phyloP scores from a whole-genome alignment of 2,329 filamentous ascomycete species.

The Calonectria pseudoreteaudii region DNA sequence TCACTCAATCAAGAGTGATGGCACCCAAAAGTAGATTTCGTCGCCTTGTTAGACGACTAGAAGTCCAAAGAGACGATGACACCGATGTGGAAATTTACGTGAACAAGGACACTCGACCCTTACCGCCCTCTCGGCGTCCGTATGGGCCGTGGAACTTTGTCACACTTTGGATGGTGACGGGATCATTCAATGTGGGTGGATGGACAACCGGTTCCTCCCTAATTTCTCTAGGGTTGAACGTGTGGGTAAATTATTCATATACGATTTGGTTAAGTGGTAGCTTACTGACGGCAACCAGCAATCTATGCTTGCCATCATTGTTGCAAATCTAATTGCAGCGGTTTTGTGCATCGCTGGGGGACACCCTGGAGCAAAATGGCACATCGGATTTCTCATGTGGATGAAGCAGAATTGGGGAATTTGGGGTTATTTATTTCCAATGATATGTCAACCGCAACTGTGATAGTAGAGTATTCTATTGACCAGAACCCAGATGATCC shows the following conservation, averaged over 20 bases:
- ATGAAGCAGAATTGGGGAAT: conserved; percentile 44
- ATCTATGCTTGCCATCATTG: conserved; percentile 41
- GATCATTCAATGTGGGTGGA: conserved; percentile 49
- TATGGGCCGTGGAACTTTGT: conserved; percentile 49
- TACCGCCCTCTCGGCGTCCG: conserved; percentile 44
- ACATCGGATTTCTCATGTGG: conserved; percentile 43
- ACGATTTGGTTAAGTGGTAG: too few species aligned
- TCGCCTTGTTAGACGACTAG: conserved; percentile 12
- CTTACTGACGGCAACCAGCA: conserved; percentile 17
- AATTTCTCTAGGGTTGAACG: conserved; percentile 44
- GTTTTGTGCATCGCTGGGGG: conserved; percentile 43
- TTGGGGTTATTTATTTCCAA: conserved; percentile 41
- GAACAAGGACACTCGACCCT: conserved; percentile 45
- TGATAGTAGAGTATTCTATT: not conserved
- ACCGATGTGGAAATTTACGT: conserved; percentile 39
- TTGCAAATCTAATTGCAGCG: conserved; percentile 40
- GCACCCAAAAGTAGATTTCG: not conserved
- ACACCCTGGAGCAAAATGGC: conserved; percentile 43
- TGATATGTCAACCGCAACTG: conserved; percentile 22
- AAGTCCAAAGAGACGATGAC: conserved; percentile 40
- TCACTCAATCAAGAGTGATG: not conserved
- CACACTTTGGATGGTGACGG: conserved; percentile 48
- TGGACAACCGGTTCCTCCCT: conserved; percentile 47
- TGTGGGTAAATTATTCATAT: conserved; percentile 22
- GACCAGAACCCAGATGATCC: not conserved